These are phyloP conservation scores for Chlorella sp. DNA, from an alignment of 139 green algal species.

Conservation along the genomic window DNA sequence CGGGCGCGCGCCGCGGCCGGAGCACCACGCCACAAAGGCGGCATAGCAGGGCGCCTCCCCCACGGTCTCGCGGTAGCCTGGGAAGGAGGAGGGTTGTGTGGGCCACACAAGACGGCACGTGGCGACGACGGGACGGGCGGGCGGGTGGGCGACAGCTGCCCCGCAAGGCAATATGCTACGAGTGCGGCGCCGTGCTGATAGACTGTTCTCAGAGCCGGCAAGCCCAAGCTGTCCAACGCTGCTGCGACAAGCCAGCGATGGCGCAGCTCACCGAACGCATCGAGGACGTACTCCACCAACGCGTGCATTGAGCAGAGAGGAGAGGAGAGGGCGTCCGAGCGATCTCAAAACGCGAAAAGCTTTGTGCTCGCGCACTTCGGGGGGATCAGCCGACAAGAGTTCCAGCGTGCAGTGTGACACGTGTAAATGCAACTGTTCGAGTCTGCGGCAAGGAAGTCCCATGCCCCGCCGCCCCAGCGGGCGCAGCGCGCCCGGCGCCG, in stretches of 20 bases:
- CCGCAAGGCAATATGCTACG: neutral
- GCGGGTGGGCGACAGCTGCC: neutral
- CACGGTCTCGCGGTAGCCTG: constrained; percentile 35
- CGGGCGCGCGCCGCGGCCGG: neutral
- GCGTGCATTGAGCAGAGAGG: constrained; percentile 14
- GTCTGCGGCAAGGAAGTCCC: no score
- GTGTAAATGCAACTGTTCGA: no score
- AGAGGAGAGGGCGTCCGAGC: no score
- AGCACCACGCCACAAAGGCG: constrained; percentile 17
- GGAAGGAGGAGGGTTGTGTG: neutral
- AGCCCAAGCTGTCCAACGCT: neutral
- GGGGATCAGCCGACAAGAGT: no score
- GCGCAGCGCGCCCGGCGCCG: no score
- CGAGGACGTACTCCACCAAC: constrained; percentile 22
- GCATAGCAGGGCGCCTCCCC: constrained; percentile 31
- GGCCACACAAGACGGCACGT: neutral
- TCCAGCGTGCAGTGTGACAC: no score
- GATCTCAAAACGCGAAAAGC: no score
- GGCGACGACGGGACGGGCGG: neutral
- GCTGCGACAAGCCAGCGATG: neutral
- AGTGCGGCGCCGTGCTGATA: neutral
- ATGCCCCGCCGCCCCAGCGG: no score
- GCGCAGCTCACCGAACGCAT: constrained; percentile 6
- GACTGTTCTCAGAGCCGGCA: neutral
- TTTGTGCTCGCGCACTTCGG: no score